Percentiles rank a stretch among this genome's conserved stretches.
Conservation (phyloP, 2,329 filamentous ascomycete genomes). For the Pseudocercospora ulei region DNA sequence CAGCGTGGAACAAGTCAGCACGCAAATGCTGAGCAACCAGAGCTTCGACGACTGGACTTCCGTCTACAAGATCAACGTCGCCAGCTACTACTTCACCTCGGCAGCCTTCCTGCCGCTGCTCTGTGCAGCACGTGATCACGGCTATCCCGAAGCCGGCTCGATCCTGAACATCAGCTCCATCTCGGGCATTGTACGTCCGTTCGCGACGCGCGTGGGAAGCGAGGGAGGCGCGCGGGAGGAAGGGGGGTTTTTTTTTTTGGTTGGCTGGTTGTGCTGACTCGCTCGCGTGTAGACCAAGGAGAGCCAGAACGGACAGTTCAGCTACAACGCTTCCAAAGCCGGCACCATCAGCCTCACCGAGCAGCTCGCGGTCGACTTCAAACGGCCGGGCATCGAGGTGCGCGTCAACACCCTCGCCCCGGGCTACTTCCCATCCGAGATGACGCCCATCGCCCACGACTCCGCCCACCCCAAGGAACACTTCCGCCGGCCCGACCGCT, state of each 20-base stretch:
- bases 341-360: constrained; percentile 48
- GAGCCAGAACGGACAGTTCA: constrained; percentile 40
- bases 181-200: constrained; percentile 38
- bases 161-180: constrained; percentile 43
- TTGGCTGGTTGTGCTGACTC: too few species aligned
- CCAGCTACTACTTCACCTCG: constrained; percentile 40
- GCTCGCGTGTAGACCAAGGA: too few species aligned
- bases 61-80: constrained; percentile 41
- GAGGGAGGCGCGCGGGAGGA: too few species aligned
- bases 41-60: constrained; percentile 39
- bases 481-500: constrained; percentile 26
- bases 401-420: constrained; percentile 50
- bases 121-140: constrained; percentile 37
- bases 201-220: too few species aligned
- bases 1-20: constrained; percentile 49
- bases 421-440: constrained; percentile 49
- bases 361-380: constrained; percentile 46
- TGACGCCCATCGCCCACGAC: constrained; percentile 45
- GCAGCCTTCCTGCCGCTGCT: constrained; percentile 41
- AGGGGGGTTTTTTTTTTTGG: too few species aligned
- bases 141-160: constrained; percentile 36
- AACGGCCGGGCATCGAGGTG: constrained; percentile 44
- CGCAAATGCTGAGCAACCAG: constrained; percentile 40
- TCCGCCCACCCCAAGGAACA: constrained; percentile 46
- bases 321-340: constrained; percentile 44